Base-by-base conservation (phyloP, 23 red algal genomes). In the Agarophyton chilense region DNA sequence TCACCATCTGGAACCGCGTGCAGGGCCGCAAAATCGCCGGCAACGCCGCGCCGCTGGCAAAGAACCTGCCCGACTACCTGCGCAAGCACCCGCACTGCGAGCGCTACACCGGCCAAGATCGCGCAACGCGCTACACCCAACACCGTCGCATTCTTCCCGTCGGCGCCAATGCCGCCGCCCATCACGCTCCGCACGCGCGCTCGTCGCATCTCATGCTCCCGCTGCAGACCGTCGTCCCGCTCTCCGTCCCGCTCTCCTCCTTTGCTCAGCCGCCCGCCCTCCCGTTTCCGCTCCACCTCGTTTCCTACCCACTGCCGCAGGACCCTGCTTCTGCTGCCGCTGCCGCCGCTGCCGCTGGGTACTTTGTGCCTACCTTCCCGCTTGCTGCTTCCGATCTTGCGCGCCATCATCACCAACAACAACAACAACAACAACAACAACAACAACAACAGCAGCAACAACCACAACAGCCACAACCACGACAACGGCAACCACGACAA, bases 1-100 rank as follows among this genome's bases (percentile, higher is more conserved):
- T 97, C 41, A 90, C 95, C 80, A 97, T 97, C 13, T 97, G 95
- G 95, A 97, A 97, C 84, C 89, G 95, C 56, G 53, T 81, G 18
- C 88, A 97, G 45, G 87, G 88, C 28, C 82, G 95, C 39, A 97
- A 97, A 76, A 97, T 97, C 78, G 95, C 95, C 53, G 95, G 95
- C 42, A 92, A 91, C 55, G 95, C 95, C 33, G 95, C 95, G 12
- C 95, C 95, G 18, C 83, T 91, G 41, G 44, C 52, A 40, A 84
- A 84, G 55, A 97, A 97, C 55, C 86, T 97, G 36, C 85, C 77
- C 50, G 84, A 78, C 4, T 97, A 97, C 33, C 71, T 97, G 38
- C 55, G 70, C 10, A 84, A 92, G 51, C 86, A 97, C 63, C 95
- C 95, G 31, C 80, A 93, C 67, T 97, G 95, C 90, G 95, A 97